Conservation (phyloP, 257 asterid genomes). For the Gardenia jasminoides region DNA sequence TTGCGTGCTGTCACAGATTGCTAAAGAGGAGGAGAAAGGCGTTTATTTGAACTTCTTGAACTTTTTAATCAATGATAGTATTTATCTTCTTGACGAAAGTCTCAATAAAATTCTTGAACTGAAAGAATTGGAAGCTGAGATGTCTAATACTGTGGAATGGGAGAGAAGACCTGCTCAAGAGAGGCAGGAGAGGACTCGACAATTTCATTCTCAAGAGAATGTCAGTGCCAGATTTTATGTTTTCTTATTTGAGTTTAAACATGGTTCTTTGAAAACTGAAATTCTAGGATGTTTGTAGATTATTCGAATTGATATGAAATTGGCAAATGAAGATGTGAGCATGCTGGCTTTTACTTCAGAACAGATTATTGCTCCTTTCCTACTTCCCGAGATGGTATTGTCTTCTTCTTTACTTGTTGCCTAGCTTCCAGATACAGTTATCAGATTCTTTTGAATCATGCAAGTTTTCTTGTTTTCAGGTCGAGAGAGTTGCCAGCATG, state of each 20-base stretch:
- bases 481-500: conserved; percentile 99
- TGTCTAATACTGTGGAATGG: conserved; percentile 92
- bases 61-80: conserved; percentile 92
- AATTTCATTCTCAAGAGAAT: conserved; percentile 96
- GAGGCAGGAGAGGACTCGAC: conserved; percentile 95
- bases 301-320: conserved; percentile 90
- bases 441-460: background rate
- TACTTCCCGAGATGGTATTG: conserved; percentile 91
- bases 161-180: conserved; percentile 88
- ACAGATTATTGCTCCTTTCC: conserved; percentile 87
- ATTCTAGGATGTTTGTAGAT: conserved; percentile 51
- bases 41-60: conserved; percentile 85
- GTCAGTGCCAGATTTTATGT: conserved; percentile 39
- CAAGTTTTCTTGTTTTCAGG: conserved; percentile 45
- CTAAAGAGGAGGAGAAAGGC: conserved; percentile 98
- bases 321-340: conserved; percentile 97
- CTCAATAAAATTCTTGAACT: conserved; percentile 92
- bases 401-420: background rate
- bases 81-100: conserved; percentile 93
- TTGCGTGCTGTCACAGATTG: conserved; percentile 56
- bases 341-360: conserved; percentile 91
- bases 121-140: conserved; percentile 96
- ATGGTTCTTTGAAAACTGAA: conserved; percentile 18
- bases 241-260: conserved; percentile 14
- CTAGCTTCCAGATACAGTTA: background rate